Evolutionary conservation across 768 basidiomycete species (phyloP), one percentile per base, ranked within the genome.

Genomic region (Cystofilobasidium macerans): DNA sequence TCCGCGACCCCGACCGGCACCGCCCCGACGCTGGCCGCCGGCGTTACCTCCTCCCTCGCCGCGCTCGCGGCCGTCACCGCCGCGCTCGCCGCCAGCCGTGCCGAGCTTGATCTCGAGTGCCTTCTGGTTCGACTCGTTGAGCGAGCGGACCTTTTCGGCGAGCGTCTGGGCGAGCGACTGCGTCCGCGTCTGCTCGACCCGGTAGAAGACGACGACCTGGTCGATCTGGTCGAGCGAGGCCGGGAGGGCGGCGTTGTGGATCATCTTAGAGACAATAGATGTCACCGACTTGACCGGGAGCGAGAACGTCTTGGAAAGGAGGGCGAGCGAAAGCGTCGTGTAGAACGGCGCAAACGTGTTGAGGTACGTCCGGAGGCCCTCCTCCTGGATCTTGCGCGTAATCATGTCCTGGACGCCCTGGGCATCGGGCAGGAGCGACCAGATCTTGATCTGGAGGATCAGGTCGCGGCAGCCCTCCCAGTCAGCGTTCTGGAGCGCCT

Each of bases 261-360:
- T 95, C 95, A 99, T 97, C 77, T 92, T 89, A 32, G 89, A 93
- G 45, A 97, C 88, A 70, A 95, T 84, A 16, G 91, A 90, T 11
- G 86, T 90, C 5, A 97, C 89, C 5, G 85, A 79, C 47, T 86
- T 83, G 57, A 86, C 77, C 4, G 93, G 82, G 35, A 98, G 80
- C 12, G 85, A 85, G 79, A 98, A 97, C 1, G 90, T 93, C 56
- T 83, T 81, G 13, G 93, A 86, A 38, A 99, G 84, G 60, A 93
- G 82, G 0, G 85, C 82, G 53, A 99, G 82, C 1, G 95, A 97
- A 42, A 97, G 81, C 16, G 90, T 88, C 73, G 82, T 85, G 79
- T 99, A 98, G 77, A 91, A 85, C 12, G 91, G 85, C 18, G 93
- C 88, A 76, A 91, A 94, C n/a, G 93, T 94, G 81, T 97, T 95